Percentiles rank a stretch among this genome's conserved stretches.
phyloP scores from a whole-genome alignment of 2,329 filamentous ascomycete species.

The Colletotrichum lupini region DNA sequence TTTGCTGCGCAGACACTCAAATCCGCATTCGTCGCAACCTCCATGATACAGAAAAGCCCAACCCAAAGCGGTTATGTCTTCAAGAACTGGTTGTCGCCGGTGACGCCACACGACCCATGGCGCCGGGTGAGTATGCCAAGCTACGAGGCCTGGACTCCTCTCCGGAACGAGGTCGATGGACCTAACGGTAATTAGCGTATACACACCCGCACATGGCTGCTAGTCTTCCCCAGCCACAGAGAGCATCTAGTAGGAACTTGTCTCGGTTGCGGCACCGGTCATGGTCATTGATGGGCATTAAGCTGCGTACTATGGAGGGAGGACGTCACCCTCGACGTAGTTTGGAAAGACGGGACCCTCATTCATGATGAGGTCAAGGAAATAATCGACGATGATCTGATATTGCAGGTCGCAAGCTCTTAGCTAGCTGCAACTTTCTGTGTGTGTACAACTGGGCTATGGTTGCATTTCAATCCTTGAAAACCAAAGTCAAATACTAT shows the following conservation, averaged over 20 bases:
- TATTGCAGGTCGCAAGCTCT: background rate
- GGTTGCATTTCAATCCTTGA: background rate
- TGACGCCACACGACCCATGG: slow-evolving; percentile 9
- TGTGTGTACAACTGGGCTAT: background rate
- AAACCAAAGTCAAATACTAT: background rate
- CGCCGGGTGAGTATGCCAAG: background rate
- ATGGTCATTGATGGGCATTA: background rate
- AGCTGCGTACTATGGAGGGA: background rate
- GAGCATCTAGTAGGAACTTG: background rate
- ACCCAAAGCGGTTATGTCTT: slow-evolving; percentile 3
- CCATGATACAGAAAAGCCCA: background rate
- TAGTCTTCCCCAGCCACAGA: background rate
- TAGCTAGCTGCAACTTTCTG: background rate
- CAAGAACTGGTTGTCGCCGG: background rate
- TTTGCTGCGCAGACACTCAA: background rate
- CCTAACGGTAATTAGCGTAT: background rate
- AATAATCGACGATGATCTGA: background rate
- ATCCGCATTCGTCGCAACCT: background rate
- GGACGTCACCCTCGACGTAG: background rate
- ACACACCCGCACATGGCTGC: background rate
- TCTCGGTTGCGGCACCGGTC: background rate
- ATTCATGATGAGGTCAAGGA: background rate
- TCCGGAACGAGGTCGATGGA: background rate
- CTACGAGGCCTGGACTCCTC: background rate
- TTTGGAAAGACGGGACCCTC: background rate